Conservation (phyloP, 1,284 basidiomycete genomes). For the Polyporus tsugae region DNA sequence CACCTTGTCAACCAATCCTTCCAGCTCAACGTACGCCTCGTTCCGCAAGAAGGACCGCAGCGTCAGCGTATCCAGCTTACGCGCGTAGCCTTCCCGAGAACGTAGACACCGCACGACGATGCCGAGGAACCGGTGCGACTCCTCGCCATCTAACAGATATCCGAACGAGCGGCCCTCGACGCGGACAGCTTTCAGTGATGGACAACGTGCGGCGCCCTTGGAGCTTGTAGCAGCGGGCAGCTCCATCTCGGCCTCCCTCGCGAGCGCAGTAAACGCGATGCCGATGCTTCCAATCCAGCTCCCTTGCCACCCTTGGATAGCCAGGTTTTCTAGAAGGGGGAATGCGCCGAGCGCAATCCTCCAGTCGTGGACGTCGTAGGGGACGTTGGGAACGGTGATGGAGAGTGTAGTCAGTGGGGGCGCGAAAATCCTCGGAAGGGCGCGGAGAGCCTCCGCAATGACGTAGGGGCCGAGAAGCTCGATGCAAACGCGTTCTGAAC, state of each 20-base stretch:
- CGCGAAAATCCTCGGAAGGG: neutral
- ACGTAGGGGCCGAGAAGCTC: neutral
- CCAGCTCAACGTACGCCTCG: neutral
- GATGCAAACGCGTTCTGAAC: neutral
- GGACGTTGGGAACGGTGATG: neutral
- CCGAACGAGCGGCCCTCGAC: neutral
- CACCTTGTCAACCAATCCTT: neutral
- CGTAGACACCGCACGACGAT: neutral
- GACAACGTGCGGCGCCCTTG: neutral
- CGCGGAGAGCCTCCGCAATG: neutral
- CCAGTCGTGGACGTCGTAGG: neutral
- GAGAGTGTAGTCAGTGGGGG: neutral
- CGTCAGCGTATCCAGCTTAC: neutral
- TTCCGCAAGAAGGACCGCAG: neutral
- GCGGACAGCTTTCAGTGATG: neutral
- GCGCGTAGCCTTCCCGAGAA: neutral
- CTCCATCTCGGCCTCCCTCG: neutral
- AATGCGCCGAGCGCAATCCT: conserved; percentile 3
- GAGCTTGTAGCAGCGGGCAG: neutral
- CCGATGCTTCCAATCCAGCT: neutral
- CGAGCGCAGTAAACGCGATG: neutral
- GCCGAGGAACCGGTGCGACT: neutral
- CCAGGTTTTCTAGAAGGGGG: conserved; percentile 4
- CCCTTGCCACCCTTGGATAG: neutral
- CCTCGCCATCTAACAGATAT: neutral